These are phyloP conservation scores for Pseudogymnoascus sp. DNA, from an alignment of 2,329 filamentous ascomycete genomes.

Conservation along the genomic window DNA sequence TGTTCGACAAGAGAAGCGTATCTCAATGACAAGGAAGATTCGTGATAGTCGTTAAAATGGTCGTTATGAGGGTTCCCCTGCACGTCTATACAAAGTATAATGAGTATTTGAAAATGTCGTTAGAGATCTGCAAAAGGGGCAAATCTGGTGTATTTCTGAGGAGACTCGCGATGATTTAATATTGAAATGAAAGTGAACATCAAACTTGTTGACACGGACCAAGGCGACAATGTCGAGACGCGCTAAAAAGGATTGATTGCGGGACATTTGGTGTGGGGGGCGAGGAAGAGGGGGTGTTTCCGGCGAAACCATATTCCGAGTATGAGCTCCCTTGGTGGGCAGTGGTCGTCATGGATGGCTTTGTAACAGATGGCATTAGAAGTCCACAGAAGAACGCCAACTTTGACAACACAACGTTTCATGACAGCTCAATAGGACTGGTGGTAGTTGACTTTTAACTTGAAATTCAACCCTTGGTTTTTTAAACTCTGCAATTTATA, in stretches of 20 bases:
- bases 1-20: not conserved
- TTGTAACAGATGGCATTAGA: conserved; percentile 8
- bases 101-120: conserved; percentile 3
- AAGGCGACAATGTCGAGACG: conserved; percentile 7
- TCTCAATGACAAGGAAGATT: conserved; percentile 9
- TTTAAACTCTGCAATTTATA: not conserved
- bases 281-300: not conserved
- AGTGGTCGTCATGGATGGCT: not conserved
- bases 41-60: conserved; percentile 10
- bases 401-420: conserved; percentile 1
- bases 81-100: conserved; percentile 7
- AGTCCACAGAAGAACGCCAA: not conserved
- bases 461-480: not conserved
- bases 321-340: not conserved
- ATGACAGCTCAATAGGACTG: not conserved
- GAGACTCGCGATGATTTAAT: not conserved
- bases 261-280: conserved; percentile 4
- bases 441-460: not conserved
- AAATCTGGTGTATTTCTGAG: not conserved
- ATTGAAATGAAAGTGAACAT: conserved; percentile 8
- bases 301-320: not conserved
- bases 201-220: conserved; percentile 3
- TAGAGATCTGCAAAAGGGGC: not conserved
- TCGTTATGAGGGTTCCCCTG: not conserved
- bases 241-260: conserved; percentile 8